phyloP scores from a whole-genome alignment of 2,329 filamentous ascomycete genomes.

The Aspergillus sp. region DNA sequence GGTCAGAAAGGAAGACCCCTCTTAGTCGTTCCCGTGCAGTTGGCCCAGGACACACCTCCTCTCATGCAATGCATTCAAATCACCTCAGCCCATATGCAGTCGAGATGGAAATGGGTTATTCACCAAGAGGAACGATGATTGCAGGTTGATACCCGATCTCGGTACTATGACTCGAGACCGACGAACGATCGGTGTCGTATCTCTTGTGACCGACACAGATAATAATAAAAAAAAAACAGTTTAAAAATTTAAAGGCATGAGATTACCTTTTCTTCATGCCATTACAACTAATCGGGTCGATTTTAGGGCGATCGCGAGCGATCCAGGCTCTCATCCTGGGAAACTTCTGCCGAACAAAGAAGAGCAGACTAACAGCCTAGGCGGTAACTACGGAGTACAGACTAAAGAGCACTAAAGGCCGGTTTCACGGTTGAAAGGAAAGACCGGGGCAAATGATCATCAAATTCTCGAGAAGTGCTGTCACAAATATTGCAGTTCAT shows the following conservation, averaged over 20 bases:
- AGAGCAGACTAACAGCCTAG: not conserved
- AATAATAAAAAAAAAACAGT: no score
- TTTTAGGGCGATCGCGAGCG: constrained; percentile 8
- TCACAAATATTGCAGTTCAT: no score
- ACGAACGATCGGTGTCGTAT: not conserved
- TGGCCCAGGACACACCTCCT: not conserved
- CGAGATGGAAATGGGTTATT: not conserved
- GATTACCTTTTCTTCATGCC: not conserved
- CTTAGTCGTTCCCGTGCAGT: no score
- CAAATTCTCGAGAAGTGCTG: no score
- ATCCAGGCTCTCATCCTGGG: not conserved
- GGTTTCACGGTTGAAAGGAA: not conserved
- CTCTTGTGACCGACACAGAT: not conserved
- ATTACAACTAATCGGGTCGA: not conserved
- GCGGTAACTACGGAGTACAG: not conserved
- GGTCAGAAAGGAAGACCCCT: no score
- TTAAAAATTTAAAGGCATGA: not conserved
- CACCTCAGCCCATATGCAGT: not conserved
- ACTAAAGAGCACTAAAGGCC: not conserved
- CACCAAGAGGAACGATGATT: no score
- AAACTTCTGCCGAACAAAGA: not conserved
- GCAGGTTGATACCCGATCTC: not conserved
- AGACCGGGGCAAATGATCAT: no score
- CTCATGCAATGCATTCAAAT: not conserved
- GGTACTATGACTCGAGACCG: not conserved